phyloP scores from a whole-genome alignment of 257 asterid genomes.

The Fraxinus anomala region DNA sequence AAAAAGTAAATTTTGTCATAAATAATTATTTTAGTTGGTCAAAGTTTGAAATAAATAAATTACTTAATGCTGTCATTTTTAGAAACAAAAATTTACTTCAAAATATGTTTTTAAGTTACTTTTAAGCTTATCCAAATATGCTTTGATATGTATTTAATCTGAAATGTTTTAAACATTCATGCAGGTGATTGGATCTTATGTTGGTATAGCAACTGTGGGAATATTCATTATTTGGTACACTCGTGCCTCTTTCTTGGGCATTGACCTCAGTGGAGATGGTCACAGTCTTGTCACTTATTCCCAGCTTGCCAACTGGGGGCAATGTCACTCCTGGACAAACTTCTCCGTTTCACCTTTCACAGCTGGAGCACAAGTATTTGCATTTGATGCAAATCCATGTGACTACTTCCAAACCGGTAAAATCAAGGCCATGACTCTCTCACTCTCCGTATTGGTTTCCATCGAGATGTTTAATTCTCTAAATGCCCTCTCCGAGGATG shows the following conservation, averaged over 20 bases:
- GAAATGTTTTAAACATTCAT: constrained; percentile 5
- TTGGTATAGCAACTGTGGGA: constrained; percentile 94
- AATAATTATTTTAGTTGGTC: too few species aligned
- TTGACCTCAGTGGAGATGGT: constrained; percentile 82
- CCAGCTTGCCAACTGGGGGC: constrained; percentile 90
- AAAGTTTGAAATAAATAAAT: too few species aligned
- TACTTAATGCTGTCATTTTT: too few species aligned
- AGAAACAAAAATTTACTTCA: too few species aligned
- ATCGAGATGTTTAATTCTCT: constrained; percentile 97
- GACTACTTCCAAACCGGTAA: constrained; percentile 90
- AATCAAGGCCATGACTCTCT: constrained; percentile 93
- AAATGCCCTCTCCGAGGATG: constrained; percentile 94
- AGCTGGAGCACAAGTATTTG: constrained; percentile 60
- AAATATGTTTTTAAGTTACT: too few species aligned
- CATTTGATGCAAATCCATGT: constrained; percentile 66
- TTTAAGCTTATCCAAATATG: too few species aligned
- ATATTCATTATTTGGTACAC: constrained; percentile 91
- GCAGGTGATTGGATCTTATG: constrained; percentile 89
- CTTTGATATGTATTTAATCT: neutral
- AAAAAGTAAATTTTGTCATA: too few species aligned
- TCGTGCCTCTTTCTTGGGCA: constrained; percentile 79
- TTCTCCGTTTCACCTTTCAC: constrained; percentile 83
- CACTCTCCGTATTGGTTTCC: constrained; percentile 88
- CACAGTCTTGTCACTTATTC: constrained; percentile 89
- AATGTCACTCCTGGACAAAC: constrained; percentile 78